Percentiles rank a stretch among this genome's conserved stretches.
These are phyloP conservation scores for Leptodermis oblonga DNA, from an alignment of 257 asterid genomes.

Conservation along the genomic window DNA sequence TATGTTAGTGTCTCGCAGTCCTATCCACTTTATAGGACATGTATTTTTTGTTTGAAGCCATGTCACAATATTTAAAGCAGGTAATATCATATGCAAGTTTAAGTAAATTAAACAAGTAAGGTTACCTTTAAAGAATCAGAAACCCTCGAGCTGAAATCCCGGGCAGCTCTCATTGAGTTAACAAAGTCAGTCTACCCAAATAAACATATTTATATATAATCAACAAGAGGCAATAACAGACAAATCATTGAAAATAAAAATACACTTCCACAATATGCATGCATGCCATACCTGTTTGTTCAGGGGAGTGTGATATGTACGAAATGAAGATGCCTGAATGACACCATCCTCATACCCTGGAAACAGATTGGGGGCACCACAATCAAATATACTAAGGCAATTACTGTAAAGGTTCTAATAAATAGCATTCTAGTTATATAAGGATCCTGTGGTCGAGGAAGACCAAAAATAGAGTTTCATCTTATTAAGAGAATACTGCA, in stretches of 20 bases:
- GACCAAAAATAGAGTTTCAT: not conserved
- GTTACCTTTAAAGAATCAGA: slow-evolving; percentile 76
- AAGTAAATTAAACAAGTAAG: not conserved
- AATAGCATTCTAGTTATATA: no score
- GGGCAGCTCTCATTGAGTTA: slow-evolving; percentile 95
- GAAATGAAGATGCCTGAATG: slow-evolving; percentile 84
- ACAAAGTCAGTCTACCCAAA: slow-evolving; percentile 67
- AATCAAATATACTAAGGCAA: slow-evolving; percentile 17
- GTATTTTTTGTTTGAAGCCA: not conserved
- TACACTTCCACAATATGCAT: not conserved
- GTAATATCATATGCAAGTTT: not conserved
- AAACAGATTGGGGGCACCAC: slow-evolving; percentile 17
- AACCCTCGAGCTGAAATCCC: slow-evolving; percentile 81
- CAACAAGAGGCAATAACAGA: not conserved
- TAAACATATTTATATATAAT: slow-evolving; percentile 4
- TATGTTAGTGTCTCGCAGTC: not conserved
- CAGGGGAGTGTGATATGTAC: slow-evolving; percentile 94
- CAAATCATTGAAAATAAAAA: slow-evolving; percentile 5
- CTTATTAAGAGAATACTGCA: not conserved
- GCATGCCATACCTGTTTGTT: slow-evolving; percentile 67
- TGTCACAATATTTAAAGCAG: not conserved
- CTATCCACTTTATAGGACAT: not conserved
- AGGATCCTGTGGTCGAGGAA: not conserved
- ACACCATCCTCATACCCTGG: slow-evolving; percentile 75
- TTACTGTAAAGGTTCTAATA: not conserved